phyloP scores from a whole-genome alignment of 192 early-diverging fungal genomes.

The Haplosporangium gracile region DNA sequence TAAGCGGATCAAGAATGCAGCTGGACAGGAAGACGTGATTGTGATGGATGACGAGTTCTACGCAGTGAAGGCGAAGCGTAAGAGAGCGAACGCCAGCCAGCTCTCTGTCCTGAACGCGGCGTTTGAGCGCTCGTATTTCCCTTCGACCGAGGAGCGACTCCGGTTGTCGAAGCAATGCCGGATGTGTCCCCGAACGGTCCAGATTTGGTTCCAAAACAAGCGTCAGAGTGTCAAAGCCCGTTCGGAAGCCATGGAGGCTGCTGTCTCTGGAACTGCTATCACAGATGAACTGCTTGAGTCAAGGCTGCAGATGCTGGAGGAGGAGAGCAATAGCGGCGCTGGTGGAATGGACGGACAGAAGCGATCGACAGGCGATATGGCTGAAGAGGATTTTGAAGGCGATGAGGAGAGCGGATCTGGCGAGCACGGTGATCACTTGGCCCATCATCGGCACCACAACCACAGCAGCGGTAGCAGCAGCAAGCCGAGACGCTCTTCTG shows the following conservation, averaged over 20 bases:
- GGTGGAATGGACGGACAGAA: slow-evolving; percentile 31
- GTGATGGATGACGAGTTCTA: slow-evolving; percentile 52
- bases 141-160: slow-evolving; percentile 84
- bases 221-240: slow-evolving; percentile 72
- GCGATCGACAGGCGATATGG: slow-evolving; percentile 29
- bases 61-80: slow-evolving; percentile 79
- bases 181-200: slow-evolving; percentile 93
- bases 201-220: slow-evolving; percentile 99
- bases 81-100: slow-evolving; percentile 85
- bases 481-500: slow-evolving; percentile 25
- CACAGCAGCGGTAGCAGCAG: not conserved
- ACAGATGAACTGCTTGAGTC: not conserved
- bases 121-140: slow-evolving; percentile 85
- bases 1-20: slow-evolving; percentile 45
- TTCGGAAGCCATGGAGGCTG: slow-evolving; percentile 45
- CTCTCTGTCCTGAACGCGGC: slow-evolving; percentile 83
- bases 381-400: not conserved
- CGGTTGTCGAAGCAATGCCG: slow-evolving; percentile 82
- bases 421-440: not conserved
- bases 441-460: not conserved
- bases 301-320: slow-evolving; percentile 1
- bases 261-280: not conserved
- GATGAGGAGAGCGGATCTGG: slow-evolving; percentile 17
- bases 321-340: not conserved
- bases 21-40: slow-evolving; percentile 46